Percentiles rank a stretch among this genome's conserved stretches.
Conservation (phyloP, 805 yeast genomes). For the Zygosaccharomyces lentus region DNA sequence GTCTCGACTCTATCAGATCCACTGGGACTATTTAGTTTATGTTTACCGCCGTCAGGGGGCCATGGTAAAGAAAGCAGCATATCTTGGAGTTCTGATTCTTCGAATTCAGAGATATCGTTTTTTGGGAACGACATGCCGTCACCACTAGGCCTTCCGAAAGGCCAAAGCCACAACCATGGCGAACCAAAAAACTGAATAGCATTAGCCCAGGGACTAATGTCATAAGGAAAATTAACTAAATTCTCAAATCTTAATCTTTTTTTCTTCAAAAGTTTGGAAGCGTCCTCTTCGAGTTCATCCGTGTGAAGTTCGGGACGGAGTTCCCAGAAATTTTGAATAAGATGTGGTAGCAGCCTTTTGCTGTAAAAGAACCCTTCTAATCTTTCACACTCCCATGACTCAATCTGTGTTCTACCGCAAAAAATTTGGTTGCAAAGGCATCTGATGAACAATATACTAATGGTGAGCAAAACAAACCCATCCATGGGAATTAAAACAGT, state of each 20-base stretch:
- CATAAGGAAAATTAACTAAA: conserved; percentile 75
- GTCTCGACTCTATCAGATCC: conserved; percentile 15
- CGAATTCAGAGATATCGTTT: conserved; percentile 45
- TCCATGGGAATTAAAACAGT: conserved; percentile 52
- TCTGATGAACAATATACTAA: conserved; percentile 56
- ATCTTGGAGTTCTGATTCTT: conserved; percentile 33
- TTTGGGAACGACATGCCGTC: conserved; percentile 56
- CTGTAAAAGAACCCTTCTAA: conserved; percentile 60
- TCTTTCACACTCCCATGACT: conserved; percentile 87
- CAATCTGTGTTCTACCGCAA: conserved; percentile 82
- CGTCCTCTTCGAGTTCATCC: conserved; percentile 13
- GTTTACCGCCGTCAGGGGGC: conserved; percentile 82
- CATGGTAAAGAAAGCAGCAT: conserved; percentile 72
- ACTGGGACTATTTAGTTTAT: conserved; percentile 33
- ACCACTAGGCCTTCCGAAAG: conserved; percentile 62
- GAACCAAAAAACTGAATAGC: conserved; percentile 51
- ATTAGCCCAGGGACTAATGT: conserved; percentile 58
- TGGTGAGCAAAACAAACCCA: conserved; percentile 55
- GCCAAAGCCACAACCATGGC: conserved; percentile 62
- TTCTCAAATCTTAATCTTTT: conserved; percentile 51
- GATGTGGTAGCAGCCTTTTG: conserved; percentile 40
- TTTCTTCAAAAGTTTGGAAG: conserved; percentile 11
- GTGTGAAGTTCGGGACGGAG: conserved; percentile 31
- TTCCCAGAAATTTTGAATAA: conserved; percentile 48
- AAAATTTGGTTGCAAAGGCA: conserved; percentile 51